phyloP scores from a whole-genome alignment of 228 moss, liverwort and hornwort species.

The Sphagnum magellanicum region DNA sequence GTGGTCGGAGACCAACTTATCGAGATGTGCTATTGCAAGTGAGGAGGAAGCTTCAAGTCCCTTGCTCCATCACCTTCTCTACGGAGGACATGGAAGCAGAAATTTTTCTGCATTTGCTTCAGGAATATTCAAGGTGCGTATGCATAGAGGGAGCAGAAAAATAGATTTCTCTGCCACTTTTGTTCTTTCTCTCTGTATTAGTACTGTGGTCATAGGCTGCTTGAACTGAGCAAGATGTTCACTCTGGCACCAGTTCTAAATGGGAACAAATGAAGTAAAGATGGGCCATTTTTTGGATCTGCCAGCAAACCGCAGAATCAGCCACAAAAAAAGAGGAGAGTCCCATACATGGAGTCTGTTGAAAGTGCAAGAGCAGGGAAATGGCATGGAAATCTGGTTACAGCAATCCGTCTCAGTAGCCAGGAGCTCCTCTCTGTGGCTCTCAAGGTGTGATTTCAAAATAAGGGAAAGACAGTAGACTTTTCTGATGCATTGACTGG shows the following conservation, averaged over 20 bases:
- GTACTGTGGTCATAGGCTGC: too few species aligned
- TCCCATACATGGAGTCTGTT: slow-evolving; percentile 44
- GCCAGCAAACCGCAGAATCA: slow-evolving; percentile 39
- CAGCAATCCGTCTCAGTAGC: slow-evolving; percentile 71
- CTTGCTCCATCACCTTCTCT: slow-evolving; percentile 64
- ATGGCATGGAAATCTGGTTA: slow-evolving; percentile 38
- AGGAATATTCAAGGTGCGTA: slow-evolving; percentile 72
- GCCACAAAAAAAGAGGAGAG: slow-evolving; percentile 25
- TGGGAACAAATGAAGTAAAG: too few species aligned
- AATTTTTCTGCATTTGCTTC: slow-evolving; percentile 84
- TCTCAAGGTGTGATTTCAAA: slow-evolving; percentile 44
- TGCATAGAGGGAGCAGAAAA: neutral
- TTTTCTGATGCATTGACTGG: neutral
- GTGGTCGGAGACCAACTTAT: slow-evolving; percentile 87
- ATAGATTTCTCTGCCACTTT: neutral
- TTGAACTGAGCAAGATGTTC: too few species aligned
- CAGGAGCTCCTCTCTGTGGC: slow-evolving; percentile 66
- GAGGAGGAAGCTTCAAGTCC: slow-evolving; percentile 66
- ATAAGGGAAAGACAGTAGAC: neutral
- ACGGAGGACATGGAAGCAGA: slow-evolving; percentile 93
- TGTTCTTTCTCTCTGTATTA: too few species aligned
- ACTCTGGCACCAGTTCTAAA: too few species aligned
- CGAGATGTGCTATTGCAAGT: slow-evolving; percentile 77
- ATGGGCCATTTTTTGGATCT: neutral
- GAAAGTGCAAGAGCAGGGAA: slow-evolving; percentile 36